These are phyloP conservation scores for Flueggea neowawraea DNA, from an alignment of 441 rosid genomes.

Conservation along the genomic window DNA sequence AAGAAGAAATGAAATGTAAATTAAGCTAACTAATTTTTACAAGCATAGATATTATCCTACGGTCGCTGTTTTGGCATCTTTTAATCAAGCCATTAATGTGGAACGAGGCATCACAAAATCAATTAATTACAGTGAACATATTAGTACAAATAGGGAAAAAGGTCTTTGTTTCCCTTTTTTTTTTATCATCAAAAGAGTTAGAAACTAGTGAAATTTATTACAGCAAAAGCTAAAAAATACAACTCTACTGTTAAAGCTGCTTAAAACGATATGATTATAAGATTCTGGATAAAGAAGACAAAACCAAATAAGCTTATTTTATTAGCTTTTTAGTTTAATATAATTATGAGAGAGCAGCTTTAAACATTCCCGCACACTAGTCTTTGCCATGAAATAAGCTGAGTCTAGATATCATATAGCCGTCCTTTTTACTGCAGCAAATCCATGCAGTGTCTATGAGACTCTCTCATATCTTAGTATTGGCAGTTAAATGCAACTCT, in stretches of 20 bases:
- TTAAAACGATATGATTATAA: slow-evolving; percentile 13
- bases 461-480: slow-evolving; percentile 20
- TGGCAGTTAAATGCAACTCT: slow-evolving; percentile 29
- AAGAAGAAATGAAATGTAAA: too few species aligned
- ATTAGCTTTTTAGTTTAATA: too few species aligned
- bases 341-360: slow-evolving; percentile 29
- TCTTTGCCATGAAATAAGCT: slow-evolving; percentile 27
- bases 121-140: background rate
- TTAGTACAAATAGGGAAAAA: slow-evolving; percentile 15
- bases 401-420: slow-evolving; percentile 23
- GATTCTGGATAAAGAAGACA: slow-evolving; percentile 23
- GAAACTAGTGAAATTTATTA: slow-evolving; percentile 2
- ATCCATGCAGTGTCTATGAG: background rate
- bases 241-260: slow-evolving; percentile 25
- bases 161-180: slow-evolving; percentile 13
- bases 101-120: background rate
- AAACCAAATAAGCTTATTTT: slow-evolving; percentile 4
- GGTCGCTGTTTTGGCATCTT: too few species aligned
- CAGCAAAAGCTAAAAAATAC: slow-evolving; percentile 21
- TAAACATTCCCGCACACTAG: slow-evolving; percentile 36
- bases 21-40: too few species aligned
- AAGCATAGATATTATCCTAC: too few species aligned
- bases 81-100: slow-evolving; percentile 3
- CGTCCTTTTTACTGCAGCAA: slow-evolving; percentile 28
- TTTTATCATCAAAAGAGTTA: slow-evolving; percentile 5